phyloP scores from a whole-genome alignment of 2,329 filamentous ascomycete genomes.

The Ophiostoma himal-ulmi region DNA sequence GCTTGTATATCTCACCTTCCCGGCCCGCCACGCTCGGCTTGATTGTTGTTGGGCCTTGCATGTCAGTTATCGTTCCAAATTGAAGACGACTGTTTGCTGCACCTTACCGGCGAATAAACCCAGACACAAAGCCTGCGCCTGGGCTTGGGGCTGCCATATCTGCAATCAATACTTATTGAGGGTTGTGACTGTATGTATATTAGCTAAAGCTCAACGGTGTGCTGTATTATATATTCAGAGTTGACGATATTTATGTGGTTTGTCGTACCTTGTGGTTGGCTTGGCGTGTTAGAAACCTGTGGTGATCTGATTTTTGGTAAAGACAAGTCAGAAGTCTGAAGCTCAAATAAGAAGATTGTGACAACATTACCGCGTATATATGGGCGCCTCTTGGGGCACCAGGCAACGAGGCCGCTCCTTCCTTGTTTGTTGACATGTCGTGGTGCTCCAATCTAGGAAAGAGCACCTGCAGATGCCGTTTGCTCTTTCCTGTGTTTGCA shows the following conservation, averaged over 20 bases:
- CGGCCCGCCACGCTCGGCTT: neutral
- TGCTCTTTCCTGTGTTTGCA: neutral
- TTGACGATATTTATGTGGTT: neutral
- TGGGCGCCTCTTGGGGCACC: neutral
- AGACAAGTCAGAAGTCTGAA: neutral
- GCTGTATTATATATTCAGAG: neutral
- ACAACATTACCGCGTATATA: neutral
- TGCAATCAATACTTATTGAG: neutral
- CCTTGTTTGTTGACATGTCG: neutral
- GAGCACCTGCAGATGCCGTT: slow-evolving; percentile 4
- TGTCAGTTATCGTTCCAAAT: neutral
- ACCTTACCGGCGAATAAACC: neutral
- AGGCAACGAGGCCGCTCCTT: neutral
- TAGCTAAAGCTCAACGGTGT: neutral
- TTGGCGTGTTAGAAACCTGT: neutral
- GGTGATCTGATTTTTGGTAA: neutral
- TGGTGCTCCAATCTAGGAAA: neutral
- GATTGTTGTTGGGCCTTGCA: neutral
- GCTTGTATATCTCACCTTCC: neutral
- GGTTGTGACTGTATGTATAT: neutral
- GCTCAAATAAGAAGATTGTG: neutral
- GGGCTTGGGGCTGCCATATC: neutral
- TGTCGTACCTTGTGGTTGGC: neutral
- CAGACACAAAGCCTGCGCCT: neutral
- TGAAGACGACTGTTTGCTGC: neutral